phyloP scores from a whole-genome alignment of 1,284 basidiomycete species.

The Ceratobasidium sp. region DNA sequence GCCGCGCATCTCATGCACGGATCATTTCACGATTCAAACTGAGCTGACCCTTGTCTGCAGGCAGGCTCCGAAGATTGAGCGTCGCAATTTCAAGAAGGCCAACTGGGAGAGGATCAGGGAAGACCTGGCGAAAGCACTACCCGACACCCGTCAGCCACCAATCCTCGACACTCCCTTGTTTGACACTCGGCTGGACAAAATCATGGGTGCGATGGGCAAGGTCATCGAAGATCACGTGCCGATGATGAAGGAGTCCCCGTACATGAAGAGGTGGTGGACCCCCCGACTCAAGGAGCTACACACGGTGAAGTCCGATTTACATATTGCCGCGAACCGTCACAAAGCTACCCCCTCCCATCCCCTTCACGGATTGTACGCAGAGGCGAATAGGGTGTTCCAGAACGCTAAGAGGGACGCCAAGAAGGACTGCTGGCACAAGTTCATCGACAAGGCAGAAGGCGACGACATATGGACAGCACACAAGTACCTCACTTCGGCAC shows the following conservation, averaged over 20 bases:
- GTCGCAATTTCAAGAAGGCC: constrained; percentile 18
- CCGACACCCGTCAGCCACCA: constrained; percentile 2
- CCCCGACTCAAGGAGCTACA: constrained; percentile 40
- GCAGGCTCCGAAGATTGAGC: background rate
- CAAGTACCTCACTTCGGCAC: constrained; percentile 33
- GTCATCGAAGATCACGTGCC: constrained; percentile 35
- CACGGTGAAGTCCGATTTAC: constrained; percentile 21
- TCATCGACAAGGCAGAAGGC: constrained; percentile 43
- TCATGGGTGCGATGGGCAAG: constrained; percentile 16
- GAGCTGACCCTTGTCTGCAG: constrained; percentile 1
- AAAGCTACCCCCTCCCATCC: constrained; percentile 1
- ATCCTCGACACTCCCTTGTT: background rate
- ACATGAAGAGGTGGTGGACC: constrained; percentile 44
- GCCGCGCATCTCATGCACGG: constrained; percentile 31
- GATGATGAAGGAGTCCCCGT: background rate
- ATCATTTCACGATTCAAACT: constrained; percentile 41
- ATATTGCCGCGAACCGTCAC: constrained; percentile 8
- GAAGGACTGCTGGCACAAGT: constrained; percentile 41
- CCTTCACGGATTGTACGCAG: background rate
- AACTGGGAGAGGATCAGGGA: constrained; percentile 33
- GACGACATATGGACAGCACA: constrained; percentile 45
- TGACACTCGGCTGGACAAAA: constrained; percentile 15
- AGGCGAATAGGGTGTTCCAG: constrained; percentile 1
- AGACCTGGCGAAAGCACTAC: background rate
- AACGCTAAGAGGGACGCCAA: constrained; percentile 19